Evolutionary conservation across 2,329 filamentous ascomycete species (phyloP), one percentile per base, ranked within the genome.

Genomic region (Penicillium freii): DNA sequence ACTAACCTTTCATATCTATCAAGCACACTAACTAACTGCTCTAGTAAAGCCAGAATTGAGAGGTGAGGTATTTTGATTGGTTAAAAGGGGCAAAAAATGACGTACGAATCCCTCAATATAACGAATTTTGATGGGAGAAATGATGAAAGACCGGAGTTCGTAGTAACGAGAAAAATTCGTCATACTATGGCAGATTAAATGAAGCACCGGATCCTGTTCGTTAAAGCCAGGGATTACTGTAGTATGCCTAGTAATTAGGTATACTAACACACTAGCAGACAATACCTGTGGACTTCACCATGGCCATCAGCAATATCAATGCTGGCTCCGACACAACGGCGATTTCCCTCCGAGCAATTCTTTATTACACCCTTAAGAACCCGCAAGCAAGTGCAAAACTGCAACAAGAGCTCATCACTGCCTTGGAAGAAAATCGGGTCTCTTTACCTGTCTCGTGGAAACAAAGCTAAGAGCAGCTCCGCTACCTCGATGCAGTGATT

Each of bases 381-480:
- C 63, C 66, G 0, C 27, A 43, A 2, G 64, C 62, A 5, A 51
- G 57, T 21, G 63, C 84, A 81, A 56, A 82, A 68, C 9, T 73
- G n/a, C 8, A 69, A 61, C 8, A 86, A 73, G 38, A 83, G 62
- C 19, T 74, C 53, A 38, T 78, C 71, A 61, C 83, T 81, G 61
- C 77, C 7, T 57, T 60, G 4, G 17, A 54, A 23, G 58, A 53
- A 51, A 46, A 53, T 5, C 56, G 43, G 8, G 56, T 68, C n/a
- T 44, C 59, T 0, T 21, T 60, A 0, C 66, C 66, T 1, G 58
- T 70, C 9, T 63, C 64, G 0, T 71, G 63, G 62, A 68, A 66
- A 25, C 60, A 71, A 43, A 63, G 62, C n/a, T 65, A 67, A 33
- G 61, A 62, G 15, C 44, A 62, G 34, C 61, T 71, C 7, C 66